phyloP scores from a whole-genome alignment of 306 rosid species.

The Nissolia schottii region DNA sequence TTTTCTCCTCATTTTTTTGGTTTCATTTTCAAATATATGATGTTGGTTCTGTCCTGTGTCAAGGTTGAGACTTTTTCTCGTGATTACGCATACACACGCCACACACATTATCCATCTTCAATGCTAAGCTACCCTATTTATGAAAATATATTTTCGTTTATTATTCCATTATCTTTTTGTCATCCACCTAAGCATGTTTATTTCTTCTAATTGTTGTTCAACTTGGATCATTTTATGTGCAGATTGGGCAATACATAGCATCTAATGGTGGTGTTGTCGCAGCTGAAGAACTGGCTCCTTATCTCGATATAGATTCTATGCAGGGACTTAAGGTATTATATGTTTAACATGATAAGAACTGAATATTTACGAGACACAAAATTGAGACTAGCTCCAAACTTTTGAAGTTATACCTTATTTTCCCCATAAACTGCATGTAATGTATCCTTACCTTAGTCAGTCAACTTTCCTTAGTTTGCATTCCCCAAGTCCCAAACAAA shows the following conservation, averaged over 20 bases:
- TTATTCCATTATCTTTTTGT: background rate
- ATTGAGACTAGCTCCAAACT: background rate
- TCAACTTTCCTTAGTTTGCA: background rate
- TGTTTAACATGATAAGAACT: background rate
- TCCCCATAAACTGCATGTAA: background rate
- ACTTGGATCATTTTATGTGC: constrained; percentile 27
- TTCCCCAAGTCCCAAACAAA: background rate
- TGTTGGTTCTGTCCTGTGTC: background rate
- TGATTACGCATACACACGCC: too few relatives aligned
- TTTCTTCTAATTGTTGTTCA: constrained; percentile 12
- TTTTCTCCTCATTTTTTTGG: background rate
- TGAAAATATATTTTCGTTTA: background rate
- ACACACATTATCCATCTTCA: background rate
- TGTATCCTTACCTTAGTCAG: background rate
- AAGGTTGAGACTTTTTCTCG: too few relatives aligned
- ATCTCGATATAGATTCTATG: constrained; percentile 63
- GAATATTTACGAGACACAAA: background rate
- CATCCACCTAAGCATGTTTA: constrained; percentile 11
- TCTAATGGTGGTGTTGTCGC: constrained; percentile 95
- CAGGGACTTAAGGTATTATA: constrained; percentile 45
- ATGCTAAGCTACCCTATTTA: background rate
- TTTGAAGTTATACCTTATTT: background rate
- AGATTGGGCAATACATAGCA: constrained; percentile 93
- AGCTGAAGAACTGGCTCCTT: constrained; percentile 97
- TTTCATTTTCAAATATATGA: background rate